phyloP scores from a whole-genome alignment of 345 rosid species.

The Corymbia maculata region DNA sequence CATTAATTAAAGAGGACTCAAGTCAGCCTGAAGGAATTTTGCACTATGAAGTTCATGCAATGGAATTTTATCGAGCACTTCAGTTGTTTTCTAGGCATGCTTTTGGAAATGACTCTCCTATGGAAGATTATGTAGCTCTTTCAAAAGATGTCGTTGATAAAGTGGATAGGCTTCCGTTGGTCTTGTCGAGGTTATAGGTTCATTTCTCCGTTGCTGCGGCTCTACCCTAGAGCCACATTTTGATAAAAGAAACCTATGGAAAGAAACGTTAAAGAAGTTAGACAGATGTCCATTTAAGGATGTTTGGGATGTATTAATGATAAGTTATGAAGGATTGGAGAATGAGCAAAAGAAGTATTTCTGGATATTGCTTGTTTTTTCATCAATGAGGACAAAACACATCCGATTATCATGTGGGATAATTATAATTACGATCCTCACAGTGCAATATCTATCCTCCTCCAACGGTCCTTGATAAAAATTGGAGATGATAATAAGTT shows the following conservation, averaged over 20 bases:
- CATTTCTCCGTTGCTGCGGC: fast-evolving
- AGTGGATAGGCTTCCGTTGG: not conserved
- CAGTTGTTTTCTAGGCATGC: not conserved
- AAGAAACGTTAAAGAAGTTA: not conserved
- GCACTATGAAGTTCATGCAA: fast-evolving
- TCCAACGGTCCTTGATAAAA: not conserved
- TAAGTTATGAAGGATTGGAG: not conserved
- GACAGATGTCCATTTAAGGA: not conserved
- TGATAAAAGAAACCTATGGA: not conserved
- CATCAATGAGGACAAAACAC: not conserved
- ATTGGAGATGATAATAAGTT: not conserved
- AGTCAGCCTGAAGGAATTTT: fast-evolving
- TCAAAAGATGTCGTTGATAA: not conserved
- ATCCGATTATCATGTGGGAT: not conserved
- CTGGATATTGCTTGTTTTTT: not conserved
- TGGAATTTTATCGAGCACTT: not conserved
- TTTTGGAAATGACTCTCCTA: not conserved
- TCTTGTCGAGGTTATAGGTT: not conserved
- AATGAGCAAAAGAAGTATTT: not conserved
- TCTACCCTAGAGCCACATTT: not conserved
- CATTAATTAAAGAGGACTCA: fast-evolving
- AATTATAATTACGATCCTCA: not conserved
- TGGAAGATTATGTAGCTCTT: not conserved
- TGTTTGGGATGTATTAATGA: not conserved
- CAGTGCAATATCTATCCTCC: not conserved